phyloP scores from a whole-genome alignment of 2,329 filamentous ascomycete species.

The Pyrenophora tritici-repentis region DNA sequence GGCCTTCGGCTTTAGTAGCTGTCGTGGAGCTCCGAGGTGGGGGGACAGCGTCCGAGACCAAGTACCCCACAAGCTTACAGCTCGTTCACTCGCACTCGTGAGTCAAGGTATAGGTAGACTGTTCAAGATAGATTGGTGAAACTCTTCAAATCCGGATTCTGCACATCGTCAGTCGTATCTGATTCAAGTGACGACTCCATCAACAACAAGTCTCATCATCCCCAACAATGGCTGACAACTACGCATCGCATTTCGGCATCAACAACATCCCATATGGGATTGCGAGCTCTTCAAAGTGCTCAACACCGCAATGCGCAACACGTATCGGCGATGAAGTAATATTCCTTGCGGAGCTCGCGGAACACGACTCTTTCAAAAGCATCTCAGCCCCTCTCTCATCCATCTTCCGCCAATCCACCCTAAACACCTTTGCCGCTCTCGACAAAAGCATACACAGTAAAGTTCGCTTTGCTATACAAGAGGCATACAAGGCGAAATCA shows the following conservation, averaged over 20 bases:
- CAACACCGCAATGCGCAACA: slow-evolving; percentile 54
- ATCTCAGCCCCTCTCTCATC: slow-evolving; percentile 24
- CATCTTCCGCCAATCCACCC: slow-evolving; percentile 39
- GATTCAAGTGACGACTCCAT: not conserved
- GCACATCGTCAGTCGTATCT: not conserved
- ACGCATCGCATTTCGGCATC: slow-evolving; percentile 36
- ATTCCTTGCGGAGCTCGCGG: slow-evolving; percentile 55
- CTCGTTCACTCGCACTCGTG: not conserved
- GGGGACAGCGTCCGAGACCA: slow-evolving; percentile 11
- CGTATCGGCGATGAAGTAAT: slow-evolving; percentile 58
- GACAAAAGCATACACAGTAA: slow-evolving; percentile 45
- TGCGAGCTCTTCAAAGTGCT: slow-evolving; percentile 27
- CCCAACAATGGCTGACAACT: slow-evolving; percentile 24
- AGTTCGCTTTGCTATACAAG: slow-evolving; percentile 51
- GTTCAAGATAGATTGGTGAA: not conserved
- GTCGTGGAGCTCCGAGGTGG: slow-evolving; percentile 16
- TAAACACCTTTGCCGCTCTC: slow-evolving; percentile 59
- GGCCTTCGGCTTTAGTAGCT: not conserved
- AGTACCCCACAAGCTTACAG: not conserved
- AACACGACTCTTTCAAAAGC: slow-evolving; percentile 33
- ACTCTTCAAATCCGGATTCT: not conserved
- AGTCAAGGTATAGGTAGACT: not conserved
- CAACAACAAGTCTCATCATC: not conserved
- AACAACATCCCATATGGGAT: slow-evolving; percentile 43
- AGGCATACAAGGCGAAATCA: slow-evolving; percentile 32